Conservation (phyloP, 805 yeast species). For the Torulaspora delbrueckii region DNA sequence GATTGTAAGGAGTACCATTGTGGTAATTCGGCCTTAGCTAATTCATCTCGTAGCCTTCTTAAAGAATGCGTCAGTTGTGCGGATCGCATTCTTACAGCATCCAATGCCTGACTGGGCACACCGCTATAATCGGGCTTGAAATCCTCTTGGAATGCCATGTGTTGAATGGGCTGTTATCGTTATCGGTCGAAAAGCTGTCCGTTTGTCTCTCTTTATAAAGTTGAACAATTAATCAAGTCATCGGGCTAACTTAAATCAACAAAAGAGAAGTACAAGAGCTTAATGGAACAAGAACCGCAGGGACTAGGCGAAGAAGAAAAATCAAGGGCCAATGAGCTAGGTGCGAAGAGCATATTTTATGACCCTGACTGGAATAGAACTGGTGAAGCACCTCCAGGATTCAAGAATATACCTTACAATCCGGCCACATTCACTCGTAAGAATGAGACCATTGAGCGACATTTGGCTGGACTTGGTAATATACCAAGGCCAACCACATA, state of each 20-base stretch:
- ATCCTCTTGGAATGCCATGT: slow-evolving; percentile 16
- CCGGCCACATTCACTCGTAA: slow-evolving; percentile 32
- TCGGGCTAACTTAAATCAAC: not conserved
- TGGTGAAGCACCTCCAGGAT: slow-evolving; percentile 47
- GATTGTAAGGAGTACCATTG: slow-evolving; percentile 63
- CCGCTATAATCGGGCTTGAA: slow-evolving; percentile 36
- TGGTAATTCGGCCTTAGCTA: slow-evolving; percentile 44
- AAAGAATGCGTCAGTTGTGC: slow-evolving; percentile 60
- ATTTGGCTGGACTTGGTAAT: slow-evolving; percentile 18
- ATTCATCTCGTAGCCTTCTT: slow-evolving; percentile 49
- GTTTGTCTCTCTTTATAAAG: not conserved
- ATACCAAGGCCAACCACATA: slow-evolving; percentile 14
- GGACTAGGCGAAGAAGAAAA: not conserved
- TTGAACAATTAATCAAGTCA: not conserved
- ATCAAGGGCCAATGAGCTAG: slow-evolving; percentile 33
- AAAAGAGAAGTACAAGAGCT: not conserved
- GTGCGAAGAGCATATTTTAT: slow-evolving; percentile 50
- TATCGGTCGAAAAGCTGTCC: slow-evolving; percentile 6
- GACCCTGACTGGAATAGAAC: slow-evolving; percentile 63
- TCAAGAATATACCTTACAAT: slow-evolving; percentile 30
- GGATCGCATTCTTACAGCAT: slow-evolving; percentile 55
- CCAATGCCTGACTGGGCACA: slow-evolving; percentile 59
- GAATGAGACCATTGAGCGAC: slow-evolving; percentile 3
- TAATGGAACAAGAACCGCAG: not conserved
- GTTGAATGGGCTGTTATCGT: slow-evolving; percentile 7